Percentiles rank a stretch among this genome's conserved stretches.
phyloP scores from a whole-genome alignment of 805 yeast species.

The Wickerhamomyces canadensis region DNA sequence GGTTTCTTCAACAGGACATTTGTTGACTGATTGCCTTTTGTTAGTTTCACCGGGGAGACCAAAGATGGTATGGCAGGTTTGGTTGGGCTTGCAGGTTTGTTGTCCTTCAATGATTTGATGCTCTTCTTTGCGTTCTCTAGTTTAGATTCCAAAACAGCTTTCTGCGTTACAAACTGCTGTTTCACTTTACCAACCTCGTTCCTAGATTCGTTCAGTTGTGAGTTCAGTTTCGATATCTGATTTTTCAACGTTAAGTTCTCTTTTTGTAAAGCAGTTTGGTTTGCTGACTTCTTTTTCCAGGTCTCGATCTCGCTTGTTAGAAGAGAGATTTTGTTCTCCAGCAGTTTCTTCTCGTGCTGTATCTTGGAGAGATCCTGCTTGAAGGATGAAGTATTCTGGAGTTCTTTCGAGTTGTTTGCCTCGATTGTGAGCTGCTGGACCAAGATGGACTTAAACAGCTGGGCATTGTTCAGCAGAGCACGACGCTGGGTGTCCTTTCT shows the following conservation, averaged over 20 bases:
- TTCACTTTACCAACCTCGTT: constrained; percentile 26
- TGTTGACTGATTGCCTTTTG: constrained; percentile 1
- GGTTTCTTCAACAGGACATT: constrained; percentile 9
- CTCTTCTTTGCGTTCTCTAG: constrained; percentile 29
- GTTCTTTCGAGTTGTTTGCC: constrained; percentile 7
- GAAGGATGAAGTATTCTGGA: constrained; percentile 9
- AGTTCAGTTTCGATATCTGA: constrained; percentile 28
- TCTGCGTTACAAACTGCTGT: constrained; percentile 28
- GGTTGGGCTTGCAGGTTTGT: neutral
- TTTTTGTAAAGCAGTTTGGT: constrained; percentile 14
- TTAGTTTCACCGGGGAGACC: constrained; percentile 13
- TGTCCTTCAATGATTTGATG: constrained; percentile 22
- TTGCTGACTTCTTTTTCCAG: constrained; percentile 20
- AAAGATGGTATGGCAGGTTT: constrained; percentile 1
- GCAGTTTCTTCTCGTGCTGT: constrained; percentile 18
- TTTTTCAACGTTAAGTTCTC: constrained; percentile 30
- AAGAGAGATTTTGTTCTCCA: constrained; percentile 16
- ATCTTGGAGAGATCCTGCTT: constrained; percentile 18
- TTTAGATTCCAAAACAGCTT: constrained; percentile 30
- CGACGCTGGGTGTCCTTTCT: constrained; percentile 16
- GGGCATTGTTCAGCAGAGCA: constrained; percentile 12
- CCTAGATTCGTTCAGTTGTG: constrained; percentile 25
- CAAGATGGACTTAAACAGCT: constrained; percentile 14
- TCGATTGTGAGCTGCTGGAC: constrained; percentile 16
- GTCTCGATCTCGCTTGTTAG: constrained; percentile 18